phyloP scores from a whole-genome alignment of 176 grass and related monocot species.

The Cocos nucifera region DNA sequence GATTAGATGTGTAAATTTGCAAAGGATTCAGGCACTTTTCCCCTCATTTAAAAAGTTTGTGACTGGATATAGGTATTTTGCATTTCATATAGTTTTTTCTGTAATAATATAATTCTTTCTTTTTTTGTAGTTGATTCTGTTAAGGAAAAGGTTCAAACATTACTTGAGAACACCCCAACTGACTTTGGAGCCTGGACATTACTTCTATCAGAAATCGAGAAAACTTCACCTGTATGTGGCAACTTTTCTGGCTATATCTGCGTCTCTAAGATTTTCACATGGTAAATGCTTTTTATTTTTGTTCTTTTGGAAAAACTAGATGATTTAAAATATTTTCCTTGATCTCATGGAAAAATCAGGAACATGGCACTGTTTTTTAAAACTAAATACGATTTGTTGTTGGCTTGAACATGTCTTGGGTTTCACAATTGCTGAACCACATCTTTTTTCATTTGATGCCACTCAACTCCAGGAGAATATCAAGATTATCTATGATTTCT shows the following conservation, averaged over 20 bases:
- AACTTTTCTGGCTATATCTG: conserved; percentile 12
- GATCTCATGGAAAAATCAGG: no score
- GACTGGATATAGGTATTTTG: neutral
- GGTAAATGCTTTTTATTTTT: neutral
- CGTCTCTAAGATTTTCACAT: conserved; percentile 8
- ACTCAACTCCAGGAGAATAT: no score
- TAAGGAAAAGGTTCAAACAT: conserved; percentile 29
- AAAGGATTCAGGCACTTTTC: no score
- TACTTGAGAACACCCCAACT: conserved; percentile 12
- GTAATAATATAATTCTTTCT: conserved; percentile 1
- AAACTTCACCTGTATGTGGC: conserved; percentile 46
- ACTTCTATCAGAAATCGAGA: conserved; percentile 41
- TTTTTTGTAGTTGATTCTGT: conserved; percentile 32
- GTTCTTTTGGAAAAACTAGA: no score
- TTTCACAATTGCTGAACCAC: no score
- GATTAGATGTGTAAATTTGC: no score
- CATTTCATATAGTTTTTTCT: conserved; percentile 5
- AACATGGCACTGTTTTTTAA: no score
- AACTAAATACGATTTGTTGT: no score
- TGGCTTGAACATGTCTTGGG: no score
- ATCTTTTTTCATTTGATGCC: no score
- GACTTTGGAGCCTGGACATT: conserved; percentile 65
- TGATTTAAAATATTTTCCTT: no score
- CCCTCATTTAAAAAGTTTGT: neutral
- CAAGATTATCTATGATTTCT: no score